Conservation (phyloP, 2,329 filamentous ascomycete genomes). For the Talaromyces sp. region DNA sequence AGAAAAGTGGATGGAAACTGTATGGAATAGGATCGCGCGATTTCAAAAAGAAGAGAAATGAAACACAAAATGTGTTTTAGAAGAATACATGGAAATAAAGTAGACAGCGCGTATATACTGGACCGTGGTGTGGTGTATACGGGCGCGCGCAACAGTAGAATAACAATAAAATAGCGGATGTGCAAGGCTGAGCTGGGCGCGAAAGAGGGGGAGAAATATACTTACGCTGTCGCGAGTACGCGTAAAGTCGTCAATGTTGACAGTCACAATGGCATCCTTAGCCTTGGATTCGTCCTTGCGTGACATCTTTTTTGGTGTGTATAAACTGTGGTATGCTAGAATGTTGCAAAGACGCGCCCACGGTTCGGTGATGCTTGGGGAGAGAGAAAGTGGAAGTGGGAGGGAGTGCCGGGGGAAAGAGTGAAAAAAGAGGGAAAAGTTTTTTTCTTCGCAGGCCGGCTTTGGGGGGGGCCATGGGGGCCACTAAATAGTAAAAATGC, state of each 20-base stretch:
- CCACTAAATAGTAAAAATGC: constrained; percentile 14
- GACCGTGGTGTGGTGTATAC: not conserved
- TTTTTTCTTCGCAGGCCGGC: not conserved
- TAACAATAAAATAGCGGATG: not conserved
- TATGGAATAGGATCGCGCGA: not conserved
- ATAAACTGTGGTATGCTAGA: not conserved
- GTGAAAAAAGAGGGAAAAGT: constrained; percentile 19
- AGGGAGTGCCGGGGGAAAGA: constrained; percentile 7
- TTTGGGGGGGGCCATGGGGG: not conserved
- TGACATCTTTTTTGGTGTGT: constrained; percentile 32
- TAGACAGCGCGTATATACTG: not conserved
- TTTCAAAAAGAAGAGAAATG: not conserved
- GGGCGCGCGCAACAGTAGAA: not conserved
- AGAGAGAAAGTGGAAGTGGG: not conserved
- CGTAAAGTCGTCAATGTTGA: constrained; percentile 68
- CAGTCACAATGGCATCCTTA: constrained; percentile 32
- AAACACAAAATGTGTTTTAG: not conserved
- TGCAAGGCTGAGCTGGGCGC: not conserved
- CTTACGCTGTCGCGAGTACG: constrained; percentile 78
- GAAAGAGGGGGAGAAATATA: constrained; percentile 19
- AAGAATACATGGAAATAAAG: not conserved
- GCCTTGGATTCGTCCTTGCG: constrained; percentile 34
- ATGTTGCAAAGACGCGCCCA: constrained; percentile 7
- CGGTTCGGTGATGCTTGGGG: not conserved
- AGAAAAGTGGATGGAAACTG: not conserved